A percentile compares a stretch with the other conserved stretches of the same genome.
Evolutionary conservation across 2,329 filamentous ascomycete genomes (phyloP).

Genomic region (Grosmannia clavigera): DNA sequence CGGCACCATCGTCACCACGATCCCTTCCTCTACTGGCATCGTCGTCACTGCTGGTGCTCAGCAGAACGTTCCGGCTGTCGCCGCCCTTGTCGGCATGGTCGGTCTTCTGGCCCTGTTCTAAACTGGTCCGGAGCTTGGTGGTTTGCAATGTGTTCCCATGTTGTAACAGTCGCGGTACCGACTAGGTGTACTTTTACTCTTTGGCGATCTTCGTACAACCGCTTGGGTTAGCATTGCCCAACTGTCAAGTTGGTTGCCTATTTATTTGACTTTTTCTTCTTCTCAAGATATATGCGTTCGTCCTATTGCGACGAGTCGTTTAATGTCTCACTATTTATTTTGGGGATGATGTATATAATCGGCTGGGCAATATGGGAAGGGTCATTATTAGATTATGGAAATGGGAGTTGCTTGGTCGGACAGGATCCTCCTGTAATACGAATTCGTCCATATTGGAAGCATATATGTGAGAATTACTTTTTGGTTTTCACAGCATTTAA

Average conservation of each 20-base stretch:
- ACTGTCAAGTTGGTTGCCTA: background rate
- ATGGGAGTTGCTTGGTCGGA: background rate
- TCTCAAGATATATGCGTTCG: background rate
- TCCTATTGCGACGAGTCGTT: background rate
- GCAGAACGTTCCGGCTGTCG: slow-evolving; percentile 22
- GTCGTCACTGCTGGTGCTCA: slow-evolving; percentile 20
- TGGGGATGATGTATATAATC: background rate
- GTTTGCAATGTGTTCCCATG: background rate
- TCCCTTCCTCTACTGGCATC: slow-evolving; percentile 5
- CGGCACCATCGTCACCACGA: background rate
- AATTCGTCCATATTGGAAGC: background rate
- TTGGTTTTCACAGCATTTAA: background rate
- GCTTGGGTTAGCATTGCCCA: background rate
- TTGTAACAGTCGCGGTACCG: background rate
- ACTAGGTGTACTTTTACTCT: background rate
- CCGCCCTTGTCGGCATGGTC: slow-evolving; percentile 25
- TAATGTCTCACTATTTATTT: background rate
- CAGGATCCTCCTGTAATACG: background rate
- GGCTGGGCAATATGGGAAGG: background rate
- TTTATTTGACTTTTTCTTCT: background rate
- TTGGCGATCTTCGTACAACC: background rate
- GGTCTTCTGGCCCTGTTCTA: slow-evolving; percentile 24
- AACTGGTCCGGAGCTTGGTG: background rate
- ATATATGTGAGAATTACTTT: too few relatives aligned
- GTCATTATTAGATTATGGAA: background rate